phyloP scores from a whole-genome alignment of 1,139 yeast species.

The Yamadazyma atmosphaerica region DNA sequence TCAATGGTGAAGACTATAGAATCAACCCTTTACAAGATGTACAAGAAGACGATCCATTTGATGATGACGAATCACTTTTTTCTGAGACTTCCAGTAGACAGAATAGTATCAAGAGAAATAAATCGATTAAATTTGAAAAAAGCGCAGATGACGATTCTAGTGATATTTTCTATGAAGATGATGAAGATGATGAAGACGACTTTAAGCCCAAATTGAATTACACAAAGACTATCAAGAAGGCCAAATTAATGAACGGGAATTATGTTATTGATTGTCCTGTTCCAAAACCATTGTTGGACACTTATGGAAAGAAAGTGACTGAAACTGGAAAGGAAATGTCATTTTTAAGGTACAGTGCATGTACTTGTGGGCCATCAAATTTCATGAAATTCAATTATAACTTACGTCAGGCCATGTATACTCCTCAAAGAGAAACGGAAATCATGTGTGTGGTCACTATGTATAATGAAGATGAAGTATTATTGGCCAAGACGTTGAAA shows the following conservation, averaged over 20 bases:
- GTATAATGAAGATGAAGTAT: slow-evolving; percentile 77
- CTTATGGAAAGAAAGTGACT: slow-evolving; percentile 49
- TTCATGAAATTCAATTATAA: slow-evolving; percentile 59
- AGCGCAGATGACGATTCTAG: slow-evolving; percentile 7
- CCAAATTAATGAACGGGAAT: slow-evolving; percentile 65
- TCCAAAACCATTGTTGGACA: slow-evolving; percentile 56
- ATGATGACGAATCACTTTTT: slow-evolving; percentile 47
- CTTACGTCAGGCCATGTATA: slow-evolving; percentile 65
- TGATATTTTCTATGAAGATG: slow-evolving; percentile 16
- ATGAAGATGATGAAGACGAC: slow-evolving; percentile 40
- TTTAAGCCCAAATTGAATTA: slow-evolving; percentile 45
- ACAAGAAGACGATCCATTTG: slow-evolving; percentile 42
- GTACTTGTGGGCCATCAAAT: slow-evolving; percentile 75
- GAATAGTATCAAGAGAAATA: slow-evolving; percentile 27
- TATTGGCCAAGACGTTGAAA: slow-evolving; percentile 69
- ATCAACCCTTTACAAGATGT: slow-evolving; percentile 46
- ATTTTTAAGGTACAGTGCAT: slow-evolving; percentile 78
- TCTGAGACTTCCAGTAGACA: slow-evolving; percentile 43
- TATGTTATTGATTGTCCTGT: slow-evolving; percentile 81
- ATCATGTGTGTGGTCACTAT: slow-evolving; percentile 73
- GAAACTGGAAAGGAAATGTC: slow-evolving; percentile 64
- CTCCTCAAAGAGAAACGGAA: slow-evolving; percentile 70
- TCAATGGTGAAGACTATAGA: slow-evolving; percentile 42
- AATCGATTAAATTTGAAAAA: slow-evolving; percentile 13
- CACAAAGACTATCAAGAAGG: slow-evolving; percentile 50